Evolutionary conservation across 1,284 basidiomycete species (phyloP), one percentile per base, ranked within the genome.

Genomic region (Pholiota adiposa): DNA sequence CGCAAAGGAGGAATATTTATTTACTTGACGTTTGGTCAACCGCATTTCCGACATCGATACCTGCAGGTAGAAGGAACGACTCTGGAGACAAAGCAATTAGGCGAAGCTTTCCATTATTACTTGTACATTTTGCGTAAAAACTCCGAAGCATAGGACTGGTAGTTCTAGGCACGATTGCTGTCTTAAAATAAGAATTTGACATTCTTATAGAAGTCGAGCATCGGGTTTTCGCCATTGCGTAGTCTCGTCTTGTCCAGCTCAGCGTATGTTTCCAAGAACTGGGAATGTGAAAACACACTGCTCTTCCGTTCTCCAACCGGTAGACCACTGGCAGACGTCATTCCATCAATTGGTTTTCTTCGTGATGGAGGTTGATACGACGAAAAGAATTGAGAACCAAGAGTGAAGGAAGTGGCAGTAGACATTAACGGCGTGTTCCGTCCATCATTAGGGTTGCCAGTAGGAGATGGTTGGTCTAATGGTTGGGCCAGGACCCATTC

Each of bases 1-100:
- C 80, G 82, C 44, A 79, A 79, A 59, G 72, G 73, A 12, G 91
- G 93, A 0, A 72, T 81, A 29, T 94, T 96, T 74, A 76, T 95
- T 56, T 96, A 96, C 75, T 79, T 95, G 59, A 96, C 94, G 1
- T 95, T 96, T 66, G 94, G 93, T 4, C 94, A 96, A 70, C 94
- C 94, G 0, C 94, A 97, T 72, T 96, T 96, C 73, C 87, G 94
- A 34, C 84, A 84, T 67, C 83, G 86, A 46, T 94, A 85, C 72
- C 73, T 93, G 34, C 81, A 77, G 14, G 77, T 73, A 62, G 76
- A 81, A 21, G 78, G 72, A 5, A 86, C 88, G n/a, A 81, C 71
- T 7, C 73, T 93, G 7, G 84, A 90, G 68, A 80, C 90, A 64
- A 85, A 81, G 64, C 79, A 84, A 64, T 74, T 91, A 46, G 89